A percentile compares a stretch with the other conserved stretches of the same genome.
These are phyloP conservation scores for Diplocarpon mali DNA, from an alignment of 2,329 filamentous ascomycete species.

Conservation along the genomic window DNA sequence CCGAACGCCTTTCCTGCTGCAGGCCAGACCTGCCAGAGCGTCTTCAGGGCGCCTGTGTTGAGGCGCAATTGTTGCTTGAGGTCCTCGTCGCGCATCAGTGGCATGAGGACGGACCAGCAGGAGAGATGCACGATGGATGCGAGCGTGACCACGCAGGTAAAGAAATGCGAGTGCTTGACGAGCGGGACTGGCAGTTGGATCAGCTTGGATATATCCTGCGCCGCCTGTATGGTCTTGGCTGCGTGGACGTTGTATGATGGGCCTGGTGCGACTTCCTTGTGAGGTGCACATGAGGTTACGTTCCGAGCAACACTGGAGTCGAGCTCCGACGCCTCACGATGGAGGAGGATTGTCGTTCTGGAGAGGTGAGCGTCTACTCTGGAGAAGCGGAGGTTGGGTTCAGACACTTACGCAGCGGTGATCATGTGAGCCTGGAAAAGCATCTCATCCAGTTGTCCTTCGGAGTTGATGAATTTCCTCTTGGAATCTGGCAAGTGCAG, in stretches of 20 bases:
- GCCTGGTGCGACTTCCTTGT: constrained; percentile 27
- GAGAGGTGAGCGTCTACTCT: background rate
- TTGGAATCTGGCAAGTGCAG: constrained; percentile 68
- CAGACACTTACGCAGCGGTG: constrained; percentile 32
- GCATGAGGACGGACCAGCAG: constrained; percentile 48
- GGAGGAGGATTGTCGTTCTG: constrained; percentile 59
- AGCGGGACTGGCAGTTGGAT: constrained; percentile 64
- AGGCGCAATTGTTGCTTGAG: constrained; percentile 67
- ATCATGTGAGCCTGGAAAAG: constrained; percentile 89
- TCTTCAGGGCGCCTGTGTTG: constrained; percentile 39
- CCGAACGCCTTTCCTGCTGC: constrained; percentile 50
- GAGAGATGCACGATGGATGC: constrained; percentile 74
- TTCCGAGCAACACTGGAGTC: constrained; percentile 45
- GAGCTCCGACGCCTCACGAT: constrained; percentile 69
- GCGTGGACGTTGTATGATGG: constrained; percentile 43
- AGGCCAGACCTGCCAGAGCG: constrained; percentile 23
- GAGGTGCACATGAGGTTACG: constrained; percentile 55
- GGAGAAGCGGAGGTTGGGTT: background rate
- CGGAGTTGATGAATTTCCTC: constrained; percentile 54
- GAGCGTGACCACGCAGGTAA: constrained; percentile 69
- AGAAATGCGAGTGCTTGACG: constrained; percentile 69
- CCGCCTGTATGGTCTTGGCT: constrained; percentile 68
- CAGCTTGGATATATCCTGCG: constrained; percentile 64
- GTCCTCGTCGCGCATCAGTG: constrained; percentile 43
- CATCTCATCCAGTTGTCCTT: constrained; percentile 73